Percentiles rank a stretch among this genome's conserved stretches.
Conservation (phyloP, 352 stramenopile genomes). For the Phytopythium cucurbitacearum region DNA sequence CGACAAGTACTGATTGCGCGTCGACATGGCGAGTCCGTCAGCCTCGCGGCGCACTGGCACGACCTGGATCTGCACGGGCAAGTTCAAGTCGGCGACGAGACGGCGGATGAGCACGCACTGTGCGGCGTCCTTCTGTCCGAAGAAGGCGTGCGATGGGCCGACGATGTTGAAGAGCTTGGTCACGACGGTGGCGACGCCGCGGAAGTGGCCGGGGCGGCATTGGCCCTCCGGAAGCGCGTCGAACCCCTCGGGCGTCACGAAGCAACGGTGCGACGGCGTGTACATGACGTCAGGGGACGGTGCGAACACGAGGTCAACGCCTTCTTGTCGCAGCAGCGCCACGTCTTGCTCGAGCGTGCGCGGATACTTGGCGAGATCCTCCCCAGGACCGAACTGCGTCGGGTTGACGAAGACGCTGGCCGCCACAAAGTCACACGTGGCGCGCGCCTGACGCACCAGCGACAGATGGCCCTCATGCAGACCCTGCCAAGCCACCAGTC, state of each 20-base stretch:
- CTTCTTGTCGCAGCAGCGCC: conserved; percentile 71
- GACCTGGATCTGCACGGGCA: conserved; percentile 91
- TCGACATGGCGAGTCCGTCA: conserved; percentile 97
- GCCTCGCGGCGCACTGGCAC: conserved; percentile 91
- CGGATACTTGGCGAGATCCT: conserved; percentile 99
- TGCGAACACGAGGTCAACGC: conserved; percentile 91
- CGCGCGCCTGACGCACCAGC: conserved; percentile 84
- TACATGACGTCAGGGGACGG: conserved; percentile 88
- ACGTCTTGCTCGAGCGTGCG: conserved; percentile 94
- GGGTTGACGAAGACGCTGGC: conserved; percentile 99
- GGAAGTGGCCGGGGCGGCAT: conserved; percentile 95
- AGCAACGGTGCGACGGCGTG: conserved; percentile 73
- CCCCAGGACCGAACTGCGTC: conserved; percentile 96
- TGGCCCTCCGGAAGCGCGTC: conserved; percentile 91
- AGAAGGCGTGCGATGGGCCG: conserved; percentile 94
- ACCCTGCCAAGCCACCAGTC: conserved; percentile 33
- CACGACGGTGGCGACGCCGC: conserved; percentile 98
- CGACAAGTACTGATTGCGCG: conserved; percentile 97
- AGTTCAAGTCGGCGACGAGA: conserved; percentile 96
- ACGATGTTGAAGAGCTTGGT: conserved; percentile 99
- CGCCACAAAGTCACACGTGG: conserved; percentile 93
- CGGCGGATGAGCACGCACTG: conserved; percentile 95
- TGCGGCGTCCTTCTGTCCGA: conserved; percentile 99
- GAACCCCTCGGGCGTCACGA: conserved; percentile 93
- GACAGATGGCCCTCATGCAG: conserved; percentile 96